A percentile compares a stretch with the other conserved stretches of the same genome.
phyloP scores from a whole-genome alignment of 306 rosid genomes.

The Begonia peltatifolia region DNA sequence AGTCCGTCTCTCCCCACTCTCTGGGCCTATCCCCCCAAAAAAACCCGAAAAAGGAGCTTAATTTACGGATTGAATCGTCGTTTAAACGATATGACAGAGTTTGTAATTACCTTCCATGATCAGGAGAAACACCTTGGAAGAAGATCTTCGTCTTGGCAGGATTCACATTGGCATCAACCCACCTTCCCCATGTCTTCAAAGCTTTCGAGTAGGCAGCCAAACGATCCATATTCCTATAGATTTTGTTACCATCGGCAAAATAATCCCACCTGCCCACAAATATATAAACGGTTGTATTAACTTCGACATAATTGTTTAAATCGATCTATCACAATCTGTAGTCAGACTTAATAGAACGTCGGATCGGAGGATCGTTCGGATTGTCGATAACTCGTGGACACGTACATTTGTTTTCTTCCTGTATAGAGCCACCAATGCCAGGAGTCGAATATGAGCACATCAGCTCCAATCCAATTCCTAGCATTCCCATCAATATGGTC shows the following conservation, averaged over 20 bases:
- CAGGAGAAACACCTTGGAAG: slow-evolving; percentile 34
- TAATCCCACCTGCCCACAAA: slow-evolving; percentile 21
- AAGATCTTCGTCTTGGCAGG: slow-evolving; percentile 14
- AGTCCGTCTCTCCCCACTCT: slow-evolving; percentile 10
- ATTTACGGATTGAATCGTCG: neutral
- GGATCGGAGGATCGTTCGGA: neutral
- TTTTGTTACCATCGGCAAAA: slow-evolving; percentile 12
- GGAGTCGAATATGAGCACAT: slow-evolving; percentile 28
- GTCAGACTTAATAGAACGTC: neutral
- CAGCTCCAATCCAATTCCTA: slow-evolving; percentile 23
- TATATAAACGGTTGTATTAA: neutral
- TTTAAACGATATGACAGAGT: neutral
- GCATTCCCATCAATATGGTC: slow-evolving; percentile 25
- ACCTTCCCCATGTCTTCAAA: slow-evolving; percentile 31
- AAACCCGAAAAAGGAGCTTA: neutral
- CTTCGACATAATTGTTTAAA: neutral
- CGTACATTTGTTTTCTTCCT: slow-evolving; percentile 23
- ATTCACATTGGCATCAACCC: slow-evolving; percentile 26
- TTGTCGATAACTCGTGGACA: neutral
- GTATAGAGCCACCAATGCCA: slow-evolving; percentile 46
- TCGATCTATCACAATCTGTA: no score
- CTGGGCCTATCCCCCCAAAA: slow-evolving; percentile 9
- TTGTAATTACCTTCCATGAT: slow-evolving; percentile 9
- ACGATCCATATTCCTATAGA: slow-evolving; percentile 27
- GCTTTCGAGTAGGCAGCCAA: slow-evolving; percentile 17